Base-by-base conservation (phyloP, 257 asterid genomes). In the Primulina eburnea region DNA sequence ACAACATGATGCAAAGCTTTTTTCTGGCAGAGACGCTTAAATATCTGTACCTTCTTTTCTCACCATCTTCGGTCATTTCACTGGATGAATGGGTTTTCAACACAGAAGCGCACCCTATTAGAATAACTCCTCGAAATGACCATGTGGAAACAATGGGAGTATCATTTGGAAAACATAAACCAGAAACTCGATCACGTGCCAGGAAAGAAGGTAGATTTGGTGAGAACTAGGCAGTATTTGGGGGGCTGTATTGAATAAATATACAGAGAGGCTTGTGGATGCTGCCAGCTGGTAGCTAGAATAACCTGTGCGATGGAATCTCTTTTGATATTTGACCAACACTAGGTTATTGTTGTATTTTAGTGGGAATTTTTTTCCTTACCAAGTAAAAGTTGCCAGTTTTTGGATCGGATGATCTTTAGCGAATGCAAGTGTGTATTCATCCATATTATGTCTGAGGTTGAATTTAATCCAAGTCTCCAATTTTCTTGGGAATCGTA, bases 1-100 rank as follows among this genome's bases (percentile, higher is more conserved):
- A 95, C 88, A 87, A 95, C 86, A 87, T 89, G 99, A 95, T 95
- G 99, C 99, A 95, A 69, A 95, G 99, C 87, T 95, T 95, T 78
- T 95, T 95, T 60, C 88, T 92, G 11, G 99, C 99, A 0, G 98
- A 95, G 88, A 95, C 99, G 0, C 86, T 95, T 53, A 95, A 95
- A 76, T 95, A 95, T 79, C 82, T 95, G n/a, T 95, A 95, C 82
- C 98, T 95, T 75, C 95, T 95, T 26, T 95, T 95, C 74, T 95
- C 99, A 43, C 99, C 99, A 18, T 63, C 98, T 47, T 86, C 98
- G 2, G 96, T 95, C 35, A 89, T 95, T 35, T 74, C 99, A 38
- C 87, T 95, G 50, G 98, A 95, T 32, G 97, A 95, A 80, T 95
- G 99, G 99, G 99, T 95, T 53, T 95, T 95, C 55, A 95, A 95